Base-by-base conservation (phyloP, 805 yeast genomes). In the Myxozyma sirexii region DNA sequence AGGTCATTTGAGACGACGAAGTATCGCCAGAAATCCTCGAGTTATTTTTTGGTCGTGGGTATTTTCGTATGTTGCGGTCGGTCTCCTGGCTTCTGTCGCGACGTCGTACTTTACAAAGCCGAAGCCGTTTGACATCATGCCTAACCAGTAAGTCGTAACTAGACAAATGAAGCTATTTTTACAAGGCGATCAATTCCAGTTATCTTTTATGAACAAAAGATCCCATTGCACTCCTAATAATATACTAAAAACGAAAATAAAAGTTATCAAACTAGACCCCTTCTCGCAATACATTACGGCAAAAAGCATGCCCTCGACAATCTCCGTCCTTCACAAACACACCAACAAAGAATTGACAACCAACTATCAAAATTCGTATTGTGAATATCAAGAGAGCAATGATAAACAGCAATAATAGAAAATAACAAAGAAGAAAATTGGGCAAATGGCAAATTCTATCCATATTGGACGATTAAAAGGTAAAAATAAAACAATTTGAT, bases 221-320 rank as follows among this genome's bases (percentile, higher is more conserved):
- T 21, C 52, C 41, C 43, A 47, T 47, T 47, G 52, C 52, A 35
- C 52, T 44, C 47, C 52, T 35, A 35, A 47, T 47, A 47, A 35
- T 47, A 47, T 47, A 47, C 41, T 47, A 21, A 31, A 46, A 12
- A n/a, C n/a, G 17, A 19, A 38, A 26, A 15, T 26, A 27, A 44
- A 26, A 7, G 13, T 6, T 42, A 21, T 12, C 42, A 38, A 38
- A 38, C 42, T n/a, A 7, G 19, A 38, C 42, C 42, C 17, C 21
- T 38, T 38, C 21, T 13, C 19, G n/a, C 42, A 38, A 44, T 15
- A 24, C 12, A 13, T 12, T n/a, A 13, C 21, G 48, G 13, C 5
- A 19, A 23, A 4, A 2, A 13, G 42, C 27, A 41, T 23, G 27
- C 27, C 42, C 45, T 19, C 12, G 1, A 21, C 45, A 10, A 8